These are phyloP conservation scores for Leucosporidium scottii DNA, from an alignment of 768 basidiomycete genomes.

Conservation along the genomic window DNA sequence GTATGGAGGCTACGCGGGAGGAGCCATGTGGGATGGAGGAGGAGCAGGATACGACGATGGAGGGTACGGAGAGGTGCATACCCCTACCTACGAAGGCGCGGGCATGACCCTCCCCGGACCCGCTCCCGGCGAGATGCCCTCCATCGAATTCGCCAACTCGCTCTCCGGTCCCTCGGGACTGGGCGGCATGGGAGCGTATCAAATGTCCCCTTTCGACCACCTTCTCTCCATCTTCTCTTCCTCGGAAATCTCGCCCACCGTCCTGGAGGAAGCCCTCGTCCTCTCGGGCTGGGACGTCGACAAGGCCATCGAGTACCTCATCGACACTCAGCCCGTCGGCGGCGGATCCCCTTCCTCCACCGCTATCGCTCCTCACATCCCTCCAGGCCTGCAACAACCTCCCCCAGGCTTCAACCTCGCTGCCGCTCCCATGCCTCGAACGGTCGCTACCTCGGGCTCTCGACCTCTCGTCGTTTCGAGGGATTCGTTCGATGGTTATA, in stretches of 20 bases:
- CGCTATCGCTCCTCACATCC: conserved; percentile 27
- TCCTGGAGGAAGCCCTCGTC: conserved; percentile 86
- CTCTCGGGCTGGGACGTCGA: conserved; percentile 92
- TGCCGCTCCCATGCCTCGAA: conserved; percentile 16
- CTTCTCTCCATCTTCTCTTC: conserved; percentile 81
- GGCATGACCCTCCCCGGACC: conserved; percentile 24
- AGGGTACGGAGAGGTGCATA: background rate
- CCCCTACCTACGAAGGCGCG: background rate
- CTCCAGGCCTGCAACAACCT: conserved; percentile 50
- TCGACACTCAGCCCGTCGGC: conserved; percentile 52
- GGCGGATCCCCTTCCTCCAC: conserved; percentile 46
- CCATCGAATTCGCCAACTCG: conserved; percentile 32
- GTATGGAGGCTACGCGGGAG: background rate
- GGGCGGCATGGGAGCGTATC: conserved; percentile 32
- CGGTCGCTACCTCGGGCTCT: conserved; percentile 20
- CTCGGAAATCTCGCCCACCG: conserved; percentile 75
- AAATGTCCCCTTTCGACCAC: conserved; percentile 94
- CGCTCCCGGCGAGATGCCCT: conserved; percentile 26
- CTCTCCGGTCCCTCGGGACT: conserved; percentile 10
- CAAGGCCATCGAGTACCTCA: conserved; percentile 84
- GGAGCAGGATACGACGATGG: background rate
- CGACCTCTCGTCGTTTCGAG: conserved; percentile 36
- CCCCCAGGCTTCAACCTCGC: conserved; percentile 56
- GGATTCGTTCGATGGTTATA: conserved; percentile 37
- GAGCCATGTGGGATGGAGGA: background rate